Evolutionary conservation across 1,139 yeast genomes (phyloP).

Genomic region (Candida pseudoviswanathii): DNA sequence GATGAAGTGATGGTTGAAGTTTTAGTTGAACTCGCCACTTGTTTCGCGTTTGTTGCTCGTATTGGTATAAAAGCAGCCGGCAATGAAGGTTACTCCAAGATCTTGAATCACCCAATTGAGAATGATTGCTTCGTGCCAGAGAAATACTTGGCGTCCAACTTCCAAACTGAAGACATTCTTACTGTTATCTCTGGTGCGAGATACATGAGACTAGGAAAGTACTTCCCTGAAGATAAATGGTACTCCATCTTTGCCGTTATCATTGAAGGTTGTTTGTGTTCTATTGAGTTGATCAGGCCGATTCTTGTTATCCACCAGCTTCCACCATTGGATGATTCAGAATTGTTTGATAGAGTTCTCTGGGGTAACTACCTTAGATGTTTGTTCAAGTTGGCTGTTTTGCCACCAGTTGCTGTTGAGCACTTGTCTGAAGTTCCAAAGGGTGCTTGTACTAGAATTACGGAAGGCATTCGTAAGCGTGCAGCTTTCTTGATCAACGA

Average conservation of each 20-base stretch:
- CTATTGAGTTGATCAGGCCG: slow-evolving; percentile 61
- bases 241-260: slow-evolving; percentile 64
- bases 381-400: slow-evolving; percentile 53
- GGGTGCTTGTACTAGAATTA: slow-evolving; percentile 66
- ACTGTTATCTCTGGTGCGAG: slow-evolving; percentile 58
- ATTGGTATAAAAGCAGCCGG: slow-evolving; percentile 53
- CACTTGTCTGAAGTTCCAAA: slow-evolving; percentile 73
- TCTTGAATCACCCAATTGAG: slow-evolving; percentile 28
- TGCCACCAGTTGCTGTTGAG: slow-evolving; percentile 62
- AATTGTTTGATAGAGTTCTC: slow-evolving; percentile 51
- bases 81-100: slow-evolving; percentile 39
- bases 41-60: slow-evolving; percentile 59
- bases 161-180: slow-evolving; percentile 45
- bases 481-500: slow-evolving; percentile 57
- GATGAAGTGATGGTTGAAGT: slow-evolving; percentile 75
- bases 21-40: slow-evolving; percentile 65
- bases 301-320: slow-evolving; percentile 55
- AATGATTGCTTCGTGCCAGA: slow-evolving; percentile 37
- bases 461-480: slow-evolving; percentile 65
- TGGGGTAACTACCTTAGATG: slow-evolving; percentile 71
- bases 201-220: slow-evolving; percentile 57
- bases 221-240: slow-evolving; percentile 71
- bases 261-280: slow-evolving; percentile 59
- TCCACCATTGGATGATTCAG: slow-evolving; percentile 54
- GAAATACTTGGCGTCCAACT: slow-evolving; percentile 36